Evolutionary conservation across 2,329 filamentous ascomycete species (phyloP).

Genomic region (Pseudogymnoascus sp.): DNA sequence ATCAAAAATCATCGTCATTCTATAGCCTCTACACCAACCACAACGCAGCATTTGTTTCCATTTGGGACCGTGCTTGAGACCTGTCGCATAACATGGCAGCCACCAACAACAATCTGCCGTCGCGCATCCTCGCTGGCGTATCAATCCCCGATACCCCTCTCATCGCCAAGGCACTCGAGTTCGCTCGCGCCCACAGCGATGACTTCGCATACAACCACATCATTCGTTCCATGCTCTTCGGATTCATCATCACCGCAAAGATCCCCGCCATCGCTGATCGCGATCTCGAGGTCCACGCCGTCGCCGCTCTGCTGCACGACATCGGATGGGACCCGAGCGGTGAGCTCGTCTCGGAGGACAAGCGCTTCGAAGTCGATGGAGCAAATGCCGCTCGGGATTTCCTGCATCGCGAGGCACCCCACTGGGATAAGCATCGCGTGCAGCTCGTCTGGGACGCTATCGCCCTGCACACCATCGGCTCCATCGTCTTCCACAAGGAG

Average conservation of each 20-base stretch:
- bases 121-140: conserved; percentile 27
- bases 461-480: conserved; percentile 36
- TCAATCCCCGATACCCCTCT: conserved; percentile 31
- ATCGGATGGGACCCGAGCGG: conserved; percentile 35
- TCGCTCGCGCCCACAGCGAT: conserved; percentile 25
- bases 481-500: conserved; percentile 37
- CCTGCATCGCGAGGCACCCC: conserved; percentile 22
- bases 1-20: neutral
- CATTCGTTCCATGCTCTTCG: conserved; percentile 32
- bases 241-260: conserved; percentile 29
- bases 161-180: conserved; percentile 30
- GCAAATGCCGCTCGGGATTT: conserved; percentile 39
- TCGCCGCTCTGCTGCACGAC: conserved; percentile 37
- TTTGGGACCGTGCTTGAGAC: neutral
- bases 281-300: conserved; percentile 33
- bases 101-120: neutral
- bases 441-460: conserved; percentile 45
- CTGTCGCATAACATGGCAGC: neutral
- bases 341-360: conserved; percentile 34
- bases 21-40: neutral
- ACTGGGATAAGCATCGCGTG: conserved; percentile 35
- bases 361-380: conserved; percentile 45
- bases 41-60: neutral
- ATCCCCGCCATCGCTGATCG: conserved; percentile 18
- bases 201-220: conserved; percentile 34